phyloP scores from a whole-genome alignment of 495 filamentous ascomycete genomes.

The Glarea lozoyensis region DNA sequence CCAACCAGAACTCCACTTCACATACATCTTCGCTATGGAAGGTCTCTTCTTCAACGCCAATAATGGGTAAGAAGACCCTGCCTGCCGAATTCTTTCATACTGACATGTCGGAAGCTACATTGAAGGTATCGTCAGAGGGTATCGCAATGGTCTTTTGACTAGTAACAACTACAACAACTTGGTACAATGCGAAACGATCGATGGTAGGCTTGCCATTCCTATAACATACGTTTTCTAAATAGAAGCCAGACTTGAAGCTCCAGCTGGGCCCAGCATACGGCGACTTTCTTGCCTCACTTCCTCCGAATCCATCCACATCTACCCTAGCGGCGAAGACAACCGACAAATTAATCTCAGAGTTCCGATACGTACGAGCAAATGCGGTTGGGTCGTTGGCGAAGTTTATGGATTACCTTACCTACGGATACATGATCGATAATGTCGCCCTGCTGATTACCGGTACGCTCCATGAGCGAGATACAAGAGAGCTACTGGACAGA shows the following conservation, averaged over 20 bases:
- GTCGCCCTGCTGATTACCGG: conserved; percentile 97
- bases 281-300: conserved; percentile 90
- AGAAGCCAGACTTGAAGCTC: conserved; percentile 76
- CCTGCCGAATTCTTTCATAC: conserved; percentile 2
- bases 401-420: conserved; percentile 95
- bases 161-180: conserved; percentile 90
- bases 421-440: conserved; percentile 99
- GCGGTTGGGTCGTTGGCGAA: conserved; percentile 81
- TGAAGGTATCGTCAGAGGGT: conserved; percentile 93
- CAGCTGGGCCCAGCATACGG: conserved; percentile 95
- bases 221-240: conserved; percentile 15
- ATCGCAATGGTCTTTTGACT: conserved; percentile 88
- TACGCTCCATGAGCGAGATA: conserved; percentile 95
- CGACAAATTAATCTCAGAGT: conserved; percentile 96
- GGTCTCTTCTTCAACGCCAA: conserved; percentile 94
- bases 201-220: conserved; percentile 50
- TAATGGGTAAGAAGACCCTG: conserved; percentile 58
- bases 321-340: conserved; percentile 89
- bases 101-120: conserved; percentile 61
- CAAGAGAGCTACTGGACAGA: conserved; percentile 85
- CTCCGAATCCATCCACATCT: conserved; percentile 94
- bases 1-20: too few species aligned
- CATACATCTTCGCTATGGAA: conserved; percentile 53
- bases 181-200: conserved; percentile 96
- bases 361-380: conserved; percentile 90